Evolutionary conservation across 2,329 filamentous ascomycete species (phyloP).

Genomic region (Diaporthe sp.): DNA sequence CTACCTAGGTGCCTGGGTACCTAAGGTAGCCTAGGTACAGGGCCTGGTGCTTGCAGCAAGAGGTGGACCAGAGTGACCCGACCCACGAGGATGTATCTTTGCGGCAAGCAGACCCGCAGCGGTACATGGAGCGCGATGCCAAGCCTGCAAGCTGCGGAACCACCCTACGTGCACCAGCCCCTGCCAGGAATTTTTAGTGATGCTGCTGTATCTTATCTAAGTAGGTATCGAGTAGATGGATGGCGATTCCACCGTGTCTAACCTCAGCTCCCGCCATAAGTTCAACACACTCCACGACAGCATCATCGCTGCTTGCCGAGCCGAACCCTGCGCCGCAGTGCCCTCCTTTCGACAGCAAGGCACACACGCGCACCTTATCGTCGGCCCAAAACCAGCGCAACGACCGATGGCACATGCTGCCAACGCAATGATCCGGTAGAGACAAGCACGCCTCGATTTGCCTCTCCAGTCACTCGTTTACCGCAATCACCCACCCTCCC

Average conservation of each 20-base stretch:
- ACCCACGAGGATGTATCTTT: conserved; percentile 2
- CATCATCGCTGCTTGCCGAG: conserved; percentile 30
- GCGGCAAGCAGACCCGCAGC: neutral
- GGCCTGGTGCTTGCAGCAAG: neutral
- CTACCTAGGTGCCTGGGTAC: neutral
- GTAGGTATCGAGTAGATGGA: conserved; percentile 8
- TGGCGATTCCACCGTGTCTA: conserved; percentile 18
- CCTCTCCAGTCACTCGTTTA: conserved; percentile 36
- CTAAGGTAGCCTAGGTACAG: too few relatives aligned
- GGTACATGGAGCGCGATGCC: neutral
- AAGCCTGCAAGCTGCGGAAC: conserved; percentile 24
- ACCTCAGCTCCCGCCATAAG: neutral
- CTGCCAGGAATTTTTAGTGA: conserved; percentile 7
- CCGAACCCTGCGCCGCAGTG: conserved; percentile 17
- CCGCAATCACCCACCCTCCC: conserved; percentile 25
- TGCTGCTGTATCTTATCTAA: conserved; percentile 11
- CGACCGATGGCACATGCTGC: conserved; percentile 1
- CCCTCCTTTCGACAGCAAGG: neutral
- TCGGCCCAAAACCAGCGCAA: neutral
- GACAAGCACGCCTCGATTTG: conserved; percentile 15
- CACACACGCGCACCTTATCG: neutral
- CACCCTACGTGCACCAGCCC: conserved; percentile 16
- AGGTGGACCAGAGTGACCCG: neutral
- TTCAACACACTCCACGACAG: conserved; percentile 27
- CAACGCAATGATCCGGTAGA: conserved; percentile 36